phyloP scores from a whole-genome alignment of 176 grass and related monocot species.

The Oryza coarctata region DNA sequence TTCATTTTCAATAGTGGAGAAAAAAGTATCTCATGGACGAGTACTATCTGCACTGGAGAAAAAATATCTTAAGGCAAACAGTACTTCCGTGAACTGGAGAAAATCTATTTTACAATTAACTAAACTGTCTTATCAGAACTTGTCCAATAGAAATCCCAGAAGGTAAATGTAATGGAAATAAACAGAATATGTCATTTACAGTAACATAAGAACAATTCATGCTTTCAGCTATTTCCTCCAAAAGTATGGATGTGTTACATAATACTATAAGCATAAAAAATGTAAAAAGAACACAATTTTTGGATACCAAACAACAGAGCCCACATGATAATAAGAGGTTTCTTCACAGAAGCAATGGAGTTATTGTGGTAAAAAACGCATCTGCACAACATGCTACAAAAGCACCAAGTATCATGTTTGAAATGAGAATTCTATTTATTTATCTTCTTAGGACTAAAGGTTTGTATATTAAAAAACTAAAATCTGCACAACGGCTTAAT shows the following conservation, averaged over 20 bases:
- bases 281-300: slow-evolving; percentile 1
- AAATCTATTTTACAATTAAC: not conserved
- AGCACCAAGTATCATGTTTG: not conserved
- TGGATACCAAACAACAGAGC: not conserved
- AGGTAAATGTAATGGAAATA: slow-evolving; percentile 6
- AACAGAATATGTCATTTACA: not conserved
- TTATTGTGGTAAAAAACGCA: not conserved
- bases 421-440: not conserved
- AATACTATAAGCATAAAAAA: slow-evolving; percentile 3
- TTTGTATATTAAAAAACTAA: not conserved
- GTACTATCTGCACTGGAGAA: slow-evolving; percentile 1
- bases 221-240: not conserved
- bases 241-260: not conserved
- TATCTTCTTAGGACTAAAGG: not conserved
- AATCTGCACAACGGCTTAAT: slow-evolving; percentile 4
- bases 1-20: not conserved
- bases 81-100: not conserved
- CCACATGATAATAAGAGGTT: not conserved
- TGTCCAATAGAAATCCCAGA: slow-evolving; percentile 1
- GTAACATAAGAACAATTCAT: not conserved
- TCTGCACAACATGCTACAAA: not conserved
- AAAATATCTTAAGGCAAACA: not conserved
- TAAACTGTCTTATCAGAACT: not conserved
- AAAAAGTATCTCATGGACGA: not conserved
- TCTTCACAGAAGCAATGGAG: not conserved